Conservation (phyloP, 2,329 filamentous ascomycete genomes). For the Grosmannia clavigera region DNA sequence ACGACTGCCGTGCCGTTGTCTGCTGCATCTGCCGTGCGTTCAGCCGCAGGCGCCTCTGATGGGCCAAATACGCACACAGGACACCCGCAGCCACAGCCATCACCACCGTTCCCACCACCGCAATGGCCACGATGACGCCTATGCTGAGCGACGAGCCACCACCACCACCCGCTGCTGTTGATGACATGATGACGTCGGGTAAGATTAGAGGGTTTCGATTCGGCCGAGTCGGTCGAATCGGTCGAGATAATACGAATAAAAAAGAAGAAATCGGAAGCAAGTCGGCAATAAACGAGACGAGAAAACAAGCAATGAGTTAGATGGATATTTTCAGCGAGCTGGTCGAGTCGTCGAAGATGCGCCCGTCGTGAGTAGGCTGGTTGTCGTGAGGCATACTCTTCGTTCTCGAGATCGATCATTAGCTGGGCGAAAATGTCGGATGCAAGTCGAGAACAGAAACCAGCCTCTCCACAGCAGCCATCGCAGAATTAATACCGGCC, state of each 20-base stretch:
- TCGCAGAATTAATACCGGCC: neutral
- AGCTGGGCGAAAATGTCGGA: neutral
- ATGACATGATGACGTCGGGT: neutral
- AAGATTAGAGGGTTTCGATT: neutral
- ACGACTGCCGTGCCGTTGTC: neutral
- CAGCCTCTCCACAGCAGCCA: neutral
- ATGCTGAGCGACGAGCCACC: conserved; percentile 13
- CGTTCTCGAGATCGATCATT: neutral
- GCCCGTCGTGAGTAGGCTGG: neutral
- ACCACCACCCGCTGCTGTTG: neutral
- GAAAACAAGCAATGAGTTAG: neutral
- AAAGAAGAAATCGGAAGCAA: neutral
- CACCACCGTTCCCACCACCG: conserved; percentile 33
- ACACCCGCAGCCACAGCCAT: conserved; percentile 30
- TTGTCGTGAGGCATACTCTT: neutral
- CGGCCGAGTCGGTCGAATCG: neutral
- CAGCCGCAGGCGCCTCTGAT: conserved; percentile 2
- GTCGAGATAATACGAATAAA: neutral
- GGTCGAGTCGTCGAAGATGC: neutral
- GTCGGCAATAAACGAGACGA: neutral
- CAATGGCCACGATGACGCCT: conserved; percentile 30
- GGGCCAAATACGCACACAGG: conserved; percentile 27
- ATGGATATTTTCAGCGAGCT: neutral
- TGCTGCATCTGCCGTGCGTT: neutral
- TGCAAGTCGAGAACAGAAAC: neutral